Base-by-base conservation (phyloP, 163 green algal genomes). In the Chlamydomonas reinhardtii region DNA sequence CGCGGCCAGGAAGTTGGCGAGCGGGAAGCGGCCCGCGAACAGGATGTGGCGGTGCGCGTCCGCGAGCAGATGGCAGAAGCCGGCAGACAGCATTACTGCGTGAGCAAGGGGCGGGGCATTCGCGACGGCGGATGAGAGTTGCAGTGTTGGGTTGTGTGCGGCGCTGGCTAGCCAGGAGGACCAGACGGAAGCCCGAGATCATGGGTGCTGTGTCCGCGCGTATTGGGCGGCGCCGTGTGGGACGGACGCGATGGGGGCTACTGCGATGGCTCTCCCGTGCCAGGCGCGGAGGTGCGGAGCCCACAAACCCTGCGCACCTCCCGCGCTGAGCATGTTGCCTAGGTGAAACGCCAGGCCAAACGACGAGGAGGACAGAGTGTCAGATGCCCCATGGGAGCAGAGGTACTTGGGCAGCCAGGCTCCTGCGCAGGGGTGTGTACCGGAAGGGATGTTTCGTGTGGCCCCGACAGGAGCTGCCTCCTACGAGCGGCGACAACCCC, bases 1-100 rank as follows among this genome's bases (percentile, higher is more conserved):
- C 35, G 91, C 95, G 64, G 93, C 95, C 39, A 98, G 89, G 77
- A 97, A 97, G 37, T 94, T 91, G 0, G 95, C 89, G 22, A 97
- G 87, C 1, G 95, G 94, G 70, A 96, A 96, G 39, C 90, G 72
- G 37, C 90, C 88, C 12, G 91, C 61, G 56, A 93, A 93, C 16
- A 90, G 77, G 59, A 98, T 90, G 84, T 92, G 54, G 29, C 85
- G 78, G 31, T 96, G 75, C 3, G 94, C 89, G 71, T 96, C 92
- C 0, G 94, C 94, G 82, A 98, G 89, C 62, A 98, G 83, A 88
- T 98, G 95, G 83, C 94, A 96, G 68, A 98, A 96, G 22, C 95
- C 95, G 0, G 95, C 95, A 0, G 91, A 95, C 22, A 98, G 85
- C 95, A 98, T 97, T 1, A 96, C 94, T 89, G 78, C n/a, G 54